phyloP scores from a whole-genome alignment of 306 rosid species.

The Dryas drummondii region DNA sequence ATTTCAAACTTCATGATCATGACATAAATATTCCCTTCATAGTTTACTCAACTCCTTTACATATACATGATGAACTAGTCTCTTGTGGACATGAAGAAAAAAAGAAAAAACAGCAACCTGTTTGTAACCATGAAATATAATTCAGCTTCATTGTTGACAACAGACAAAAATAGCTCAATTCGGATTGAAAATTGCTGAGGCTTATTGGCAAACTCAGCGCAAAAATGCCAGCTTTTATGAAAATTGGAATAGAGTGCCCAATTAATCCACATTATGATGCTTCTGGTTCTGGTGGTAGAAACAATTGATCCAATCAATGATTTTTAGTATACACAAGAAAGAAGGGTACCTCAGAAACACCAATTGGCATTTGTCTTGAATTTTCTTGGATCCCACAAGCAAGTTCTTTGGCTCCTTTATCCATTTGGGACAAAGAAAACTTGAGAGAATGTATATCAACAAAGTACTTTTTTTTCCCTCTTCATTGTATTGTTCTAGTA shows the following conservation, averaged over 20 bases:
- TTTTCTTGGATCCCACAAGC: constrained; percentile 15
- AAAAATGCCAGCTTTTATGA: background rate
- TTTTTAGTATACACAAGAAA: constrained; percentile 25
- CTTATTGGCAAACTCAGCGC: background rate
- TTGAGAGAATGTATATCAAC: constrained; percentile 28
- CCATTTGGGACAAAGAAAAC: constrained; percentile 6
- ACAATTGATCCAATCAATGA: constrained; percentile 20
- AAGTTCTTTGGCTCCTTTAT: constrained; percentile 22
- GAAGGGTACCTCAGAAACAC: constrained; percentile 33
- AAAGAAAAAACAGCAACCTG: background rate
- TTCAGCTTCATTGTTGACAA: background rate
- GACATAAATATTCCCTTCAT: background rate
- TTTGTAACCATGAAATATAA: background rate
- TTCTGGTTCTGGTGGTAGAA: constrained; percentile 30
- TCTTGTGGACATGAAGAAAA: background rate
- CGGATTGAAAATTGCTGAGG: background rate
- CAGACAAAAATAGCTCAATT: background rate
- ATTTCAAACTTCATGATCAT: background rate
- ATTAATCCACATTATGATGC: constrained; percentile 27
- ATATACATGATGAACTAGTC: background rate
- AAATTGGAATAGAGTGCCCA: background rate
- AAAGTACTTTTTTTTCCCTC: constrained; percentile 17
- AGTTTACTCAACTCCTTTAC: constrained; percentile 9
- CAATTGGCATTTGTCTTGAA: constrained; percentile 12
- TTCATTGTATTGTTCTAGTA: constrained; percentile 72